Evolutionary conservation across 2,329 filamentous ascomycete species (phyloP).

Genomic region (Akanthomyces lecanii): DNA sequence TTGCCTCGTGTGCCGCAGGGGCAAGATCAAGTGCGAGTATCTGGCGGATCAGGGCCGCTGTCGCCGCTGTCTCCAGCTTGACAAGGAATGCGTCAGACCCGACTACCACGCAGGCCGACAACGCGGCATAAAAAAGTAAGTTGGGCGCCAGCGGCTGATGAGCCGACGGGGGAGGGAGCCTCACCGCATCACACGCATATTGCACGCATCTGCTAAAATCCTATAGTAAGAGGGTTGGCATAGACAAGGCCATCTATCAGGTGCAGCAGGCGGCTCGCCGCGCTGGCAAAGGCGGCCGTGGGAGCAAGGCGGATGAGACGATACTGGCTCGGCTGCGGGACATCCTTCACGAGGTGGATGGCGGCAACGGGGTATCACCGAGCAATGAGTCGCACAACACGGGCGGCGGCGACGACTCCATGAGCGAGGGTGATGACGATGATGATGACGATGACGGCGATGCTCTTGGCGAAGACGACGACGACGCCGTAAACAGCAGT

Average conservation of each 20-base stretch:
- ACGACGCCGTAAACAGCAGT: slow-evolving; percentile 6
- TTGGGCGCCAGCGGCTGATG: background rate
- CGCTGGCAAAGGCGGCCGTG: slow-evolving; percentile 27
- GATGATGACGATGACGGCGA: slow-evolving; percentile 20
- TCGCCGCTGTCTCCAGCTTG: slow-evolving; percentile 56
- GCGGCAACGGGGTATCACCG: slow-evolving; percentile 20
- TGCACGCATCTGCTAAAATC: slow-evolving; percentile 13
- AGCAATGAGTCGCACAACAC: slow-evolving; percentile 17
- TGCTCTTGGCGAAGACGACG: slow-evolving; percentile 25
- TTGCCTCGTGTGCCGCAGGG: slow-evolving; percentile 60
- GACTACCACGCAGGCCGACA: slow-evolving; percentile 69
- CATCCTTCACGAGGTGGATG: slow-evolving; percentile 33
- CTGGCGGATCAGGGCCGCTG: slow-evolving; percentile 49
- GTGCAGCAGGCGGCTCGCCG: slow-evolving; percentile 66
- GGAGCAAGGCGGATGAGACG: slow-evolving; percentile 43
- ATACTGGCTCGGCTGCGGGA: slow-evolving; percentile 41
- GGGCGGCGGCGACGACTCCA: slow-evolving; percentile 20
- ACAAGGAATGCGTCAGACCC: slow-evolving; percentile 62
- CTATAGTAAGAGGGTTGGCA: slow-evolving; percentile 67
- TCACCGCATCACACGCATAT: background rate
- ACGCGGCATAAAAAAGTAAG: slow-evolving; percentile 73
- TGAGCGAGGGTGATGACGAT: slow-evolving; percentile 24
- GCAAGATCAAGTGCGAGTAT: slow-evolving; percentile 65
- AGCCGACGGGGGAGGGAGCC: background rate
- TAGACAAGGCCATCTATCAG: slow-evolving; percentile 70